A percentile compares a stretch with the other conserved stretches of the same genome.
Evolutionary conservation across 345 rosid species (phyloP).

Genomic region (Noccaea bulbosa): DNA sequence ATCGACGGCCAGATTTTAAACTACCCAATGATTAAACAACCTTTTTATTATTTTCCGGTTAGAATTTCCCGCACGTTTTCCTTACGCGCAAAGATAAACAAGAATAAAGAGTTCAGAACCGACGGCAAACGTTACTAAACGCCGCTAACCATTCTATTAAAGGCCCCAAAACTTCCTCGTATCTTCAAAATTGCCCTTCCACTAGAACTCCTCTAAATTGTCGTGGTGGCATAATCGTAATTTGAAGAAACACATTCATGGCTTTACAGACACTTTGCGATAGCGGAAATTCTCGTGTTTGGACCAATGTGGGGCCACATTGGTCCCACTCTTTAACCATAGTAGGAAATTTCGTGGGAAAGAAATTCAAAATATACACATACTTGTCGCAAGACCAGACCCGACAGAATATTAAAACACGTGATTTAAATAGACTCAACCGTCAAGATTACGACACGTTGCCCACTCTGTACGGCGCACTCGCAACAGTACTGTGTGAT

Average conservation of each 20-base stretch:
- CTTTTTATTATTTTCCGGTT: not conserved
- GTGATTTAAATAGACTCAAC: slow-evolving; percentile 20
- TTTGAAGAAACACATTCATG: not conserved
- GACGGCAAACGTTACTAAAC: slow-evolving; percentile 22
- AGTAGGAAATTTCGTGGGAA: slow-evolving; percentile 11
- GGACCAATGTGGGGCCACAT: slow-evolving; percentile 25
- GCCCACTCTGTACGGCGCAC: slow-evolving; percentile 22
- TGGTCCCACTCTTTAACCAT: slow-evolving; percentile 3
- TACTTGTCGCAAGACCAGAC: slow-evolving; percentile 13
- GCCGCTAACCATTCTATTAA: slow-evolving; percentile 16
- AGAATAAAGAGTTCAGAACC: not conserved
- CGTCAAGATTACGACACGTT: slow-evolving; percentile 36
- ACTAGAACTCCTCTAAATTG: not conserved
- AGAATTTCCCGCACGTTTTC: slow-evolving; percentile 40
- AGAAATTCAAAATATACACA: slow-evolving; percentile 7
- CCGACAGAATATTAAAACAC: slow-evolving; percentile 31
- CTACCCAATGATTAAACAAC: not conserved
- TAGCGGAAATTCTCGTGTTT: not conserved
- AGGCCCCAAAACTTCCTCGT: not conserved
- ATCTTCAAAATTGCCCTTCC: slow-evolving; percentile 8
- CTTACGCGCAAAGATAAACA: slow-evolving; percentile 6
- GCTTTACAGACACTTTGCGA: not conserved
- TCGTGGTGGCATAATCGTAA: slow-evolving; percentile 4
- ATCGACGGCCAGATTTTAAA: slow-evolving; percentile 32
- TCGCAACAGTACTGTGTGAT: slow-evolving; percentile 23